Evolutionary conservation across 768 basidiomycete genomes (phyloP).

Genomic region (Mrakia hoshinonis): DNA sequence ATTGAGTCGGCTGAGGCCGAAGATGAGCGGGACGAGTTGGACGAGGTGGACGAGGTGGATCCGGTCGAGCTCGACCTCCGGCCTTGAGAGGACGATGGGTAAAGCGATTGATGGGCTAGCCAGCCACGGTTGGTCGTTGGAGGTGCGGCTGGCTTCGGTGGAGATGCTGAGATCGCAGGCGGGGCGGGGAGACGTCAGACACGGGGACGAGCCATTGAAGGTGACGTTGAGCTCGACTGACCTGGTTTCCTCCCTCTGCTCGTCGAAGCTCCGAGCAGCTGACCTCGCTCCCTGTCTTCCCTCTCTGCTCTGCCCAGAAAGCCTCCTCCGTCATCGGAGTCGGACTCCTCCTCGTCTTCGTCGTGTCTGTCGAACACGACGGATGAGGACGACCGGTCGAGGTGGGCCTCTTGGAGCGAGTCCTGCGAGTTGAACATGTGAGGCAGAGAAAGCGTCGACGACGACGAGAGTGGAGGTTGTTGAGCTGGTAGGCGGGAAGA

Average conservation of each 20-base stretch:
- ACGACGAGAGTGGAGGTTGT: not conserved
- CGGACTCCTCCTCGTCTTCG: not conserved
- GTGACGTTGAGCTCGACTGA: not conserved
- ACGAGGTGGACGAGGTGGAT: conserved; percentile 9
- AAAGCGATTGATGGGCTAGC: conserved; percentile 27
- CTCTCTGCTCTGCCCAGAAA: conserved; percentile 13
- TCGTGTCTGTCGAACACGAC: conserved; percentile 7
- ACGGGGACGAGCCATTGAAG: not conserved
- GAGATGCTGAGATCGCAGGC: not conserved
- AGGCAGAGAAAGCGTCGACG: conserved; percentile 10
- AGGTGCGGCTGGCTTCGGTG: not conserved
- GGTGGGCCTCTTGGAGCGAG: not conserved
- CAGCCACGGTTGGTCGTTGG: conserved; percentile 14
- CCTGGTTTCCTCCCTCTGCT: not conserved
- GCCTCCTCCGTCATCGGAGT: conserved; percentile 15
- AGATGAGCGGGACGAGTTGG: conserved; percentile 1
- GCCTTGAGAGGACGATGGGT: conserved; percentile 11
- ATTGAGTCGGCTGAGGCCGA: conserved; percentile 6
- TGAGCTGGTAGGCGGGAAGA: not conserved
- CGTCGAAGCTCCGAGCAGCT: not conserved
- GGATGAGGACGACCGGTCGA: not conserved
- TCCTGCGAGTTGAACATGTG: conserved; percentile 20
- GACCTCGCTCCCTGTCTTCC: conserved; percentile 11
- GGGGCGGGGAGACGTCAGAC: not conserved
- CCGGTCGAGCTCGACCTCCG: conserved; percentile 8